Percentiles rank a stretch among this genome's conserved stretches.
Conservation (phyloP, 805 yeast genomes). For the Ogataea neopini region DNA sequence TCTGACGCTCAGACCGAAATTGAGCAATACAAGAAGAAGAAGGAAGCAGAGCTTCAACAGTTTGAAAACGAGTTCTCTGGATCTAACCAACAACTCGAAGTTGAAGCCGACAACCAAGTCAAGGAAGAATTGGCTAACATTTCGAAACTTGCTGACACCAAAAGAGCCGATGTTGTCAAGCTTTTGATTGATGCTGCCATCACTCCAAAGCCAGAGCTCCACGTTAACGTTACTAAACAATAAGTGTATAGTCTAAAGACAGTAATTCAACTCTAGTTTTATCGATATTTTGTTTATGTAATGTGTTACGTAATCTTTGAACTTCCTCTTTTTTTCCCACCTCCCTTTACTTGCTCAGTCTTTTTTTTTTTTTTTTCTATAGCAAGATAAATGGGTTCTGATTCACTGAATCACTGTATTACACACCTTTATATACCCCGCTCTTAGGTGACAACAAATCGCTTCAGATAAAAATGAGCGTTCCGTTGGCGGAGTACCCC, state of each 20-base stretch:
- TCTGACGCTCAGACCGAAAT: conserved; percentile 90
- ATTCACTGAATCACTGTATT: not conserved
- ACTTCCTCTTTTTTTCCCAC: not conserved
- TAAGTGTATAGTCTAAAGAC: not conserved
- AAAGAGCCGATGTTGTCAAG: conserved; percentile 68
- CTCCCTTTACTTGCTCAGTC: not conserved
- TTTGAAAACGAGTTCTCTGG: conserved; percentile 75
- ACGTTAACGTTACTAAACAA: conserved; percentile 49
- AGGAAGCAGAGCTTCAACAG: conserved; percentile 77
- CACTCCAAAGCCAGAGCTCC: conserved; percentile 79
- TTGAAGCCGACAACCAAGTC: conserved; percentile 75
- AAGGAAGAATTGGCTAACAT: conserved; percentile 68
- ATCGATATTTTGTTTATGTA: not conserved
- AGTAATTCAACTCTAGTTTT: not conserved
- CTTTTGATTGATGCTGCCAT: conserved; percentile 78
- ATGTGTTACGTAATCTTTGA: not conserved
- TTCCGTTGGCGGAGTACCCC: conserved; percentile 35
- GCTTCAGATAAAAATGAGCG: conserved; percentile 14
- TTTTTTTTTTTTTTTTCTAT: too few species aligned
- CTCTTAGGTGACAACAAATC: not conserved
- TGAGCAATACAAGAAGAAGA: conserved; percentile 77
- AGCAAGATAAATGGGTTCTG: not conserved
- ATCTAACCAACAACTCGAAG: conserved; percentile 72
- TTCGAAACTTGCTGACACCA: conserved; percentile 59
- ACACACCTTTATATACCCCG: not conserved